Evolutionary conservation across 306 rosid species (phyloP).

Genomic region (Corylus avellana): DNA sequence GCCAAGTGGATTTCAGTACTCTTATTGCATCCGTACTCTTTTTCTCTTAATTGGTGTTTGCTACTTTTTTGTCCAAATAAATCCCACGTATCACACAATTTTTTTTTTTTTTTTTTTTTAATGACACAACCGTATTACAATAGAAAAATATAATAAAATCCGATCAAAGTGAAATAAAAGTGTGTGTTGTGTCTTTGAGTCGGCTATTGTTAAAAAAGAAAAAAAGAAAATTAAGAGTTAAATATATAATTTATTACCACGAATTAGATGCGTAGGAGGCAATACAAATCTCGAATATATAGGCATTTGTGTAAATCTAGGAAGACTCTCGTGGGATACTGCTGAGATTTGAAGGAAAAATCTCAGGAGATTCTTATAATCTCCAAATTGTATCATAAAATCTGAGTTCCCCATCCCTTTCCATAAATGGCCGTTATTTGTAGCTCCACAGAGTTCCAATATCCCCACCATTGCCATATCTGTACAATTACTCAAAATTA

Average conservation of each 20-base stretch:
- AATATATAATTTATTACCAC: background rate
- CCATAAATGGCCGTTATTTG: background rate
- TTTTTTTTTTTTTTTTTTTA: too few species aligned
- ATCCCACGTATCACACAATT: too few species aligned
- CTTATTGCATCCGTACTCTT: too few species aligned
- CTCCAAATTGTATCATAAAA: conserved; percentile 35
- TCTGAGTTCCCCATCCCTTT: background rate
- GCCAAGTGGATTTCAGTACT: background rate
- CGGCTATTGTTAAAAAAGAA: too few species aligned
- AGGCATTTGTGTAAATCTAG: conserved; percentile 45
- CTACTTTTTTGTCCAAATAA: too few species aligned
- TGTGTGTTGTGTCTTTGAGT: too few species aligned
- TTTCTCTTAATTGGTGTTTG: too few species aligned
- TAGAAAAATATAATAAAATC: too few species aligned
- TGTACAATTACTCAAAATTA: background rate
- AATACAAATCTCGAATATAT: conserved; percentile 37
- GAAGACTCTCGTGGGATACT: conserved; percentile 44
- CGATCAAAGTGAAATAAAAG: too few species aligned
- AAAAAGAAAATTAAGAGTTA: too few species aligned
- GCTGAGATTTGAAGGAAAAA: conserved; percentile 47
- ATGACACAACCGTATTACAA: too few species aligned
- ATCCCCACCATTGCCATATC: background rate
- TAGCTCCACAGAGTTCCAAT: too few species aligned
- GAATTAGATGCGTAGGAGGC: conserved; percentile 8
- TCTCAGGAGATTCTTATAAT: conserved; percentile 42